Conservation (phyloP, 495 filamentous ascomycete species). For the Viridothelium virens region DNA sequence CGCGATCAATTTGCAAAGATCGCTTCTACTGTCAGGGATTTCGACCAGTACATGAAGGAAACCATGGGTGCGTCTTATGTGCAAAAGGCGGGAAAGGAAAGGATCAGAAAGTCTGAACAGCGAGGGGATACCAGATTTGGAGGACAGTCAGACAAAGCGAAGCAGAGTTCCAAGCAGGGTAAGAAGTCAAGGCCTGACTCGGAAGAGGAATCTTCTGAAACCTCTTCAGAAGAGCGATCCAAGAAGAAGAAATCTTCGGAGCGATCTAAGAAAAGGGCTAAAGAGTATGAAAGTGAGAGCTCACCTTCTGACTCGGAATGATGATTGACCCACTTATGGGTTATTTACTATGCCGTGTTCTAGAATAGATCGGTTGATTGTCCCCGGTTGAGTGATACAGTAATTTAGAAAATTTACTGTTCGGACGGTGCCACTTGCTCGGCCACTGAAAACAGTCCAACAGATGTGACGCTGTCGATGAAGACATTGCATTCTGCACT, state of each 20-base stretch:
- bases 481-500: too few relatives aligned
- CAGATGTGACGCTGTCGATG: too few relatives aligned
- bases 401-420: too few relatives aligned
- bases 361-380: too few relatives aligned
- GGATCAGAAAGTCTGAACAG: neutral
- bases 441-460: too few relatives aligned
- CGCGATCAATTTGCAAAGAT: neutral
- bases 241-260: neutral
- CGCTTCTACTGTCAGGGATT: neutral
- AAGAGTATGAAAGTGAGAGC: neutral
- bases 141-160: neutral
- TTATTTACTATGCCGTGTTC: too few relatives aligned
- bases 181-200: neutral
- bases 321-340: neutral
- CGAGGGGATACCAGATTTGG: neutral
- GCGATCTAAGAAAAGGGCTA: neutral
- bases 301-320: neutral
- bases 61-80: neutral
- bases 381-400: too few relatives aligned
- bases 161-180: neutral
- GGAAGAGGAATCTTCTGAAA: neutral
- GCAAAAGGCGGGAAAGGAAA: neutral
- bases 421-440: too few relatives aligned
- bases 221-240: neutral
- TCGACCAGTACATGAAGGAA: neutral